These are phyloP conservation scores for Lentinula raphanica DNA, from an alignment of 768 basidiomycete genomes.

Conservation along the genomic window DNA sequence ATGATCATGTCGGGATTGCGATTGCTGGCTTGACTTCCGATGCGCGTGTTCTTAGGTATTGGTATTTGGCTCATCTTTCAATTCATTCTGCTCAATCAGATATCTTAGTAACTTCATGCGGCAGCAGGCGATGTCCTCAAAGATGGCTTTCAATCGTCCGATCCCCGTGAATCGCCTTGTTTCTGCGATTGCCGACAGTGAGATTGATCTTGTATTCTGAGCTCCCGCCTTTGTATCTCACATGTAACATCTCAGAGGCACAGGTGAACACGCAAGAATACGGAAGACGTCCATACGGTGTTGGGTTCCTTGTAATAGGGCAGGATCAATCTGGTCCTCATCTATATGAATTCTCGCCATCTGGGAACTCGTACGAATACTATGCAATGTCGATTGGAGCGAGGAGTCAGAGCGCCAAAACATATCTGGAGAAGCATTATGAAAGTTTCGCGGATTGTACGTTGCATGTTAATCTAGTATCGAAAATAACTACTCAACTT, in stretches of 20 bases:
- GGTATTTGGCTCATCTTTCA: constrained; percentile 18
- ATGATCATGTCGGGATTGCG: constrained; percentile 98
- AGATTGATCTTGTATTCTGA: constrained; percentile 25
- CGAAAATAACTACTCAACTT: not conserved
- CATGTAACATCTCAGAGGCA: constrained; percentile 57
- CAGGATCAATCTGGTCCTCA: constrained; percentile 96
- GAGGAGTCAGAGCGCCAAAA: constrained; percentile 96
- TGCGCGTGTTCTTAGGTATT: constrained; percentile 95
- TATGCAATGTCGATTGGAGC: constrained; percentile 98
- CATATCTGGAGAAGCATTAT: constrained; percentile 94
- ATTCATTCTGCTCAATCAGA: not conserved
- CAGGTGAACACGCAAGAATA: constrained; percentile 99
- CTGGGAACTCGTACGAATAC: constrained; percentile 96
- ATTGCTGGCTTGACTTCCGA: constrained; percentile 99
- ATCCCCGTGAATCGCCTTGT: constrained; percentile 94
- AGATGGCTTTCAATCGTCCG: constrained; percentile 93
- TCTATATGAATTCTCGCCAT: constrained; percentile 96
- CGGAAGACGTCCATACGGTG: constrained; percentile 94
- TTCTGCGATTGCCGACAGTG: constrained; percentile 90
- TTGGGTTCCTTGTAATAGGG: constrained; percentile 96
- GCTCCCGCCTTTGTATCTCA: not conserved
- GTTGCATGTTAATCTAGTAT: not conserved
- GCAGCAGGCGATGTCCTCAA: constrained; percentile 93
- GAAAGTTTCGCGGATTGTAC: constrained; percentile 81
- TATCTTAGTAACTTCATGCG: constrained; percentile 91